Percentiles rank a stretch among this genome's conserved stretches.
phyloP scores from a whole-genome alignment of 1,284 basidiomycete species.

The Clitocybe nebularis region DNA sequence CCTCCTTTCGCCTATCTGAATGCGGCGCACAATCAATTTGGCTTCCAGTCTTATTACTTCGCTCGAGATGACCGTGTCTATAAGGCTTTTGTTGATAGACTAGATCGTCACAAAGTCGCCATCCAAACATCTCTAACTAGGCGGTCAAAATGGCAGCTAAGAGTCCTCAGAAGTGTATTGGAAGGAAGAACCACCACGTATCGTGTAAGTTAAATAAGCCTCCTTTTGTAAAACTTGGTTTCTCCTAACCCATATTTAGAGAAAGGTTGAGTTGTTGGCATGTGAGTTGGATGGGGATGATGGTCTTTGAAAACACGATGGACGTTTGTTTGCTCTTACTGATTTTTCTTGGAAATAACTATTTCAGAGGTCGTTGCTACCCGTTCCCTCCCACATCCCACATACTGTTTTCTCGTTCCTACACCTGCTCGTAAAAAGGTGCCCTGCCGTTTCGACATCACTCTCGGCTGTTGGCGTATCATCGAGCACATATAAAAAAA shows the following conservation, averaged over 20 bases:
- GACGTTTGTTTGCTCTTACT: conserved; percentile 8
- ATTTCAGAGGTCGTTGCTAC: conserved; percentile 5
- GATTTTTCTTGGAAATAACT: conserved; percentile 14
- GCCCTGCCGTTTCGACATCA: conserved; percentile 62
- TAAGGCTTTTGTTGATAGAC: conserved; percentile 59
- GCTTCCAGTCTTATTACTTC: conserved; percentile 67
- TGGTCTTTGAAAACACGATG: conserved; percentile 34
- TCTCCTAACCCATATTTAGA: conserved; percentile 39
- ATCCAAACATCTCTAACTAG: conserved; percentile 49
- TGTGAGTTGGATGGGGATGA: conserved; percentile 60
- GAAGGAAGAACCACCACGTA: conserved; percentile 63
- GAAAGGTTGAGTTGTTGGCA: conserved; percentile 59
- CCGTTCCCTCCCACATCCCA: too few relatives aligned
- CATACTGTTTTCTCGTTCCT: background rate
- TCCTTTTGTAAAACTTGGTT: conserved; percentile 5
- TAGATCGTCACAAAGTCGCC: conserved; percentile 48
- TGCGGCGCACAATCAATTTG: conserved; percentile 1
- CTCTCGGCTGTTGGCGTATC: conserved; percentile 73
- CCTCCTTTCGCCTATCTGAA: conserved; percentile 5
- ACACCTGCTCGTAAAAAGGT: conserved; percentile 75
- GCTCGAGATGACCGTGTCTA: conserved; percentile 79
- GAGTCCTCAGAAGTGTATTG: conserved; percentile 54
- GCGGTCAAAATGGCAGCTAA: conserved; percentile 68
- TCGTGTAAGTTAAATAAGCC: conserved; percentile 41
- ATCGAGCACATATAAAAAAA: conserved; percentile 65